Conservation (phyloP, 371 early-diverging fungal genomes). For the Dentiscutata heterogama region DNA sequence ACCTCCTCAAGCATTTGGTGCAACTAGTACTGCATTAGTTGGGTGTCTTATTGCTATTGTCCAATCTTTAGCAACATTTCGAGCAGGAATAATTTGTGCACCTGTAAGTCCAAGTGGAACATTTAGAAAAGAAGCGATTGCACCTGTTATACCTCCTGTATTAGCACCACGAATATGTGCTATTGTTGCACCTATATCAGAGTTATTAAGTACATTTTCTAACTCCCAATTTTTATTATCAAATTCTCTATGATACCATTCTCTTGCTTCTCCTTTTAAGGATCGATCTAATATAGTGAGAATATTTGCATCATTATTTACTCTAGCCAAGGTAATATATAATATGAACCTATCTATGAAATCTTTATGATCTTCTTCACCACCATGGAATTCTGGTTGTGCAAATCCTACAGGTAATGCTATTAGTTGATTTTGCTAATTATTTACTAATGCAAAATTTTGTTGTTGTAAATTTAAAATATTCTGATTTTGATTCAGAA, state of each 20-base stretch:
- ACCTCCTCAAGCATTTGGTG: conserved; percentile 3
- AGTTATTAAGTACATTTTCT: too few species aligned
- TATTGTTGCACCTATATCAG: not conserved
- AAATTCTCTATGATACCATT: not conserved
- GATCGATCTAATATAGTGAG: not conserved
- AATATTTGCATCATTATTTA: too few species aligned
- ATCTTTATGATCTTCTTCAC: not conserved
- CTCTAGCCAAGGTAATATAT: not conserved
- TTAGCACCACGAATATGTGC: not conserved
- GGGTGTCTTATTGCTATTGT: too few species aligned
- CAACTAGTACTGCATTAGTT: too few species aligned
- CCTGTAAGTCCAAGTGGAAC: conserved; percentile 4
- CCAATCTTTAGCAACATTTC: too few species aligned
- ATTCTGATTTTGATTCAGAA: too few species aligned
- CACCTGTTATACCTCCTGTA: not conserved
- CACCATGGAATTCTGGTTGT: not conserved
- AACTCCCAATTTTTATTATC: not conserved
- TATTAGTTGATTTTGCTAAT: too few species aligned
- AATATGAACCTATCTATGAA: not conserved
- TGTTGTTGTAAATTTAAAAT: too few species aligned
- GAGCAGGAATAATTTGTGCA: too few species aligned
- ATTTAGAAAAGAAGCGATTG: not conserved
- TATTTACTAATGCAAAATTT: too few species aligned
- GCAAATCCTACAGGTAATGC: not conserved
- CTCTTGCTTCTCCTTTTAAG: not conserved